These are phyloP conservation scores for Rhododendron ovatum DNA, from an alignment of 148 eudicot species.

Conservation along the genomic window DNA sequence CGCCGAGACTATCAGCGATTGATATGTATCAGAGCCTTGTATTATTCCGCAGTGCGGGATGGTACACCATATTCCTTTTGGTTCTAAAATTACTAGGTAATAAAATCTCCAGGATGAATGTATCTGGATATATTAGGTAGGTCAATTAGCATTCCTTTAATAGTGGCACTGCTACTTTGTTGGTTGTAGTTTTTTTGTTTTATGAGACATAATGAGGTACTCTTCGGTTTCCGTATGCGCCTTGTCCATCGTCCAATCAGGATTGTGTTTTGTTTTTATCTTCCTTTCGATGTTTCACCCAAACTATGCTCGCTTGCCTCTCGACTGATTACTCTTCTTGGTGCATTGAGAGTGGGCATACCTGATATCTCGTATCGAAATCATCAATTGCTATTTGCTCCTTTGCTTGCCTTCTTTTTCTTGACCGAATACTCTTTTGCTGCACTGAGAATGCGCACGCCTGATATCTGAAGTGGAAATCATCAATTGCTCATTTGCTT, in stretches of 20 bases:
- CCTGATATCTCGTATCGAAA: neutral
- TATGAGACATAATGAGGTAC: neutral
- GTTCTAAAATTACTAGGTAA: conserved; percentile 9
- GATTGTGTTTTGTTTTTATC: neutral
- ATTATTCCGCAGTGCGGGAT: neutral
- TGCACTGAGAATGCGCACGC: neutral
- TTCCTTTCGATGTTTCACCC: neutral
- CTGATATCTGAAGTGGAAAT: neutral
- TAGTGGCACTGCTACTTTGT: neutral
- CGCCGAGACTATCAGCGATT: conserved; percentile 40
- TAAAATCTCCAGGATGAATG: conserved; percentile 12
- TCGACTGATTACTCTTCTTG: neutral
- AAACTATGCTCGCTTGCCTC: neutral
- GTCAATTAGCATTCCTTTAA: neutral
- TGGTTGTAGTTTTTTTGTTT: neutral
- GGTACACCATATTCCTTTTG: neutral
- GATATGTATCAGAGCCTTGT: conserved; percentile 1
- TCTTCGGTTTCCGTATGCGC: neutral
- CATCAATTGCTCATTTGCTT: neutral
- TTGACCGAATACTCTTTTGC: neutral
- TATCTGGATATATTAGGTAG: conserved; percentile 4
- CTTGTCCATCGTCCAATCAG: neutral
- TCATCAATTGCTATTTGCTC: neutral
- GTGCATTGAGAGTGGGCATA: neutral
- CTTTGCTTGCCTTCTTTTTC: neutral